Evolutionary conservation across 441 rosid species (phyloP), one percentile per base, ranked within the genome.

Genomic region (Mallotus repandus): DNA sequence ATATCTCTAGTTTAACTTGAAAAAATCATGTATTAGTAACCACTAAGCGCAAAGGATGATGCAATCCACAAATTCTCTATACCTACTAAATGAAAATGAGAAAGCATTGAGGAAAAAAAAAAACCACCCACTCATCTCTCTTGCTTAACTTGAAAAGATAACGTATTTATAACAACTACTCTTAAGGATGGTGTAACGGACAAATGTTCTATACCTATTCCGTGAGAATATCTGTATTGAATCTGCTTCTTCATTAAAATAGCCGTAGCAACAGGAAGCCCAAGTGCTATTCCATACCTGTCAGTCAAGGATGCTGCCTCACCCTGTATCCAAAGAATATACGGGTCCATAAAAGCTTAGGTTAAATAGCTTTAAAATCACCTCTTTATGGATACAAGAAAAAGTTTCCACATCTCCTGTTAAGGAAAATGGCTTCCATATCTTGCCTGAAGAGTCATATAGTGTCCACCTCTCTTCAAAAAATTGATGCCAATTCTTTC

Each of bases 1-100:
- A 32, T 32, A 32, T 9, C 38, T 2, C 16, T 3, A 16, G n/a
- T 62, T 50, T 71, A 29, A 62, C 65, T 61, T 32, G 46, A 14
- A 25, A 18, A 63, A 41, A 19, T 1, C 41, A 4, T 38, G 21
- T n/a, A 52, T 7, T 35, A 25, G 18, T 25, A 52, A 22, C 57
- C 38, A 18, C 43, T 66, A 29, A n/a, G 11, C 35, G 9, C 54
- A 43, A 49, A 38, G 21, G 57, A 65, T 55, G 22, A 64, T 32
- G 54, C 9, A 41, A 46, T 21, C 56, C 16, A 68, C n/a, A 63
- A 50, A 66, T 3, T 35, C 21, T 63, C 53, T 74, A 52, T 86
- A 92, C 99, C 98, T 89, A 95, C 84, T 73, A 96, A 94, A 78
- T 85, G 91, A 69, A n/a, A n/a, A n/a, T n/a, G n/a, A n/a, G 98